Base-by-base conservation (phyloP, 371 early-diverging fungal species). In the Mortierella polycephala region DNA sequence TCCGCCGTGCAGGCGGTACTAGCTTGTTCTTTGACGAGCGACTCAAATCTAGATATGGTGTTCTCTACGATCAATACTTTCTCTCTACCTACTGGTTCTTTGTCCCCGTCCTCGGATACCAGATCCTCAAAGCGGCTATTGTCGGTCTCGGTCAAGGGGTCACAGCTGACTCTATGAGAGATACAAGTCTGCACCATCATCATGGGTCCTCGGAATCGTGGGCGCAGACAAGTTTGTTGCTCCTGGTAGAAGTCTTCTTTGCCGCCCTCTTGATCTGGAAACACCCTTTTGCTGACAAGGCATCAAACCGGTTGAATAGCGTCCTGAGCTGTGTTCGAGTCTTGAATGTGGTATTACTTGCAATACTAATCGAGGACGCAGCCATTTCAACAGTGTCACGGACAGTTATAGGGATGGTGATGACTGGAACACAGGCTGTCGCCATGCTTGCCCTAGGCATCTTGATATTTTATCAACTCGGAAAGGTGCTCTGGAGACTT, bases 1-100 rank as follows among this genome's bases (percentile, higher is more conserved):
- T 82, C 39, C 59, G 72, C 5, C 74, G 75, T 16, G 75, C 79
- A 11, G 82, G 79, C 2, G 64, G 80, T 0, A 71, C 66, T n/a
- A 72, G 74, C 49, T 51, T 82, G 21, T 77, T 60, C 57, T 68
- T 75, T 66, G 79, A 79, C 16, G 70, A 72, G 16, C 55, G 73
- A 21, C 67, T 79, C 47, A 74, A 72, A 20, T 77, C 79, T 58
- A 70, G 58, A 44, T 79, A 79, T 20, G 82, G 82, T 6, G 66
- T 64, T 2, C 67, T 82, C 12, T 82, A 82, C 49, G 72, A 71
- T 18, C 80, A 79, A 30, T 82, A 82, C 39, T 51, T 69, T 3
- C 66, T 71, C 41, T 75, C 77, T 2, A 45, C 73, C 18, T 82
- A 79, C 45, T 60, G 64, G 60, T 82, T 82, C 75, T 82, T 82